Conservation (phyloP, 371 early-diverging fungal species). For the Blyttiomyces sp. region DNA sequence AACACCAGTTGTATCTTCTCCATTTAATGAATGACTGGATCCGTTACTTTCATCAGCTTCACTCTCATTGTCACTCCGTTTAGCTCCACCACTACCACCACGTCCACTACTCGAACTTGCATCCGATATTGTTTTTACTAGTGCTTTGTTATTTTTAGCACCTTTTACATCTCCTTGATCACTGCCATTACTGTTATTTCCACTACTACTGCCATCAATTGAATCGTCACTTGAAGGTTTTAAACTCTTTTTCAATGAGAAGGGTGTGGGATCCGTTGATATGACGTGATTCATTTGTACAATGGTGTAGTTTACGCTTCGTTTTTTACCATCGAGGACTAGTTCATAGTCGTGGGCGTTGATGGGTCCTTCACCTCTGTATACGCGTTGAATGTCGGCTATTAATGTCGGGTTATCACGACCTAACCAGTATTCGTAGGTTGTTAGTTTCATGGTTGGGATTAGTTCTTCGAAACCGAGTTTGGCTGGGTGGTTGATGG, state of each 20-base stretch:
- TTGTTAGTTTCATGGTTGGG: constrained; percentile 22
- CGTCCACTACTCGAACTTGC: neutral
- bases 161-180: neutral
- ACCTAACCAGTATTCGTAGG: constrained; percentile 45
- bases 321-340: constrained; percentile 3
- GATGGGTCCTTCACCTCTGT: constrained; percentile 22
- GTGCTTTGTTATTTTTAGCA: neutral
- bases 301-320: constrained; percentile 25
- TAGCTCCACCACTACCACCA: neutral
- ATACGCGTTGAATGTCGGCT: constrained; percentile 33
- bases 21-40: neutral
- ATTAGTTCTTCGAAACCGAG: constrained; percentile 14
- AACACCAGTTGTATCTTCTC: constrained; percentile 16
- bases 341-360: constrained; percentile 24
- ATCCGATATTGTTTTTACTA: no score
- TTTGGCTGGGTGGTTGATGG: constrained; percentile 34
- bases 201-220: neutral
- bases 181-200: neutral
- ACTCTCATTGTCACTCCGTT: neutral
- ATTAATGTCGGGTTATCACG: constrained; percentile 24
- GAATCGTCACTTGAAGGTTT: neutral
- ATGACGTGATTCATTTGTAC: constrained; percentile 16
- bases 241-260: neutral
- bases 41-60: constrained; percentile 9
- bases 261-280: neutral